Percentiles rank a stretch among this genome's conserved stretches.
Conservation (phyloP, 164 flowering plant genomes). For the Liquidambar formosana region DNA sequence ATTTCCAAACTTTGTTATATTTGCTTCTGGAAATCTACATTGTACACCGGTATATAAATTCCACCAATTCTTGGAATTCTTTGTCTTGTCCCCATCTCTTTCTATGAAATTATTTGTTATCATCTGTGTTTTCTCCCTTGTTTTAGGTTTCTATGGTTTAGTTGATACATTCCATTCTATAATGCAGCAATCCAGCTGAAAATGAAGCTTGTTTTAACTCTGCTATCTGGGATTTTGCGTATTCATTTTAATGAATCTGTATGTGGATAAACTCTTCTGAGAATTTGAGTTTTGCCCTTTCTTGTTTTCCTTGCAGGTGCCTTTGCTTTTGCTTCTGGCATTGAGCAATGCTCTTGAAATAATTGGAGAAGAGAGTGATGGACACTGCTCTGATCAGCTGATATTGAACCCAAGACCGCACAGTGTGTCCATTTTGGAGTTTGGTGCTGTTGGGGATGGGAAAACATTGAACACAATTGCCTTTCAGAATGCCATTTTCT, state of each 20-base stretch:
- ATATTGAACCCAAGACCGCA: conserved; percentile 73
- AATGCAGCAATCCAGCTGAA: too few species aligned
- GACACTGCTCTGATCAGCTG: conserved; percentile 44
- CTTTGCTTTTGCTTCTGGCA: conserved; percentile 57
- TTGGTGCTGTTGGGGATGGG: conserved; percentile 98
- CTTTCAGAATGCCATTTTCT: conserved; percentile 92
- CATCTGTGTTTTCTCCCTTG: too few species aligned
- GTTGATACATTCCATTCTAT: too few species aligned
- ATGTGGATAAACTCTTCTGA: background rate
- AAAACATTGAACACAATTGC: conserved; percentile 85
- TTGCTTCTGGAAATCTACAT: too few species aligned
- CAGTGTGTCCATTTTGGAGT: conserved; percentile 88
- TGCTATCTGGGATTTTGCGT: too few species aligned
- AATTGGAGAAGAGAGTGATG: conserved; percentile 33
- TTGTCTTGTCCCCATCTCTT: background rate
- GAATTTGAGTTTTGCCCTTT: background rate
- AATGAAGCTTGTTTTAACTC: too few species aligned
- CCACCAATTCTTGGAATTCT: too few species aligned
- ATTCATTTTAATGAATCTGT: too few species aligned
- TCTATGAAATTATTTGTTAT: background rate
- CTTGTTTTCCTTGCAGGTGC: conserved; percentile 39
- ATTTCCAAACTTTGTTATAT: too few species aligned
- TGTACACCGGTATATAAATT: too few species aligned
- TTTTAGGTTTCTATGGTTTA: too few species aligned
- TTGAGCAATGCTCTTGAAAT: conserved; percentile 35